Base-by-base conservation (phyloP, 2,329 filamentous ascomycete genomes). In the Neospermospora avenae region DNA sequence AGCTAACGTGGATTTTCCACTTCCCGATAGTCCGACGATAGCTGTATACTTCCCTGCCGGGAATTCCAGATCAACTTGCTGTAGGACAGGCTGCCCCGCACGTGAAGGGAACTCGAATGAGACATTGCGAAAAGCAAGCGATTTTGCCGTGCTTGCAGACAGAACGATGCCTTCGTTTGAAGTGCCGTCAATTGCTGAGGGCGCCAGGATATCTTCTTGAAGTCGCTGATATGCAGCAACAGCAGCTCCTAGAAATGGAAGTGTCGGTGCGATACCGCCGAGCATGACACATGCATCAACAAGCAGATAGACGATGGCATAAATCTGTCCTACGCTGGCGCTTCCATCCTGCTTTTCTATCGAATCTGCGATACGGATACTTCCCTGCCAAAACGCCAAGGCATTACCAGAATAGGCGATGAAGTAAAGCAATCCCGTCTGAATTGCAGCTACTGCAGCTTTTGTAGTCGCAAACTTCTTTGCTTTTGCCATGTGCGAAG, bases 351-450 rank as follows among this genome's bases (percentile, higher is more conserved):
- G 35, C 25, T 51, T 46, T 20, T 46, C 48, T 10, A 63, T 64
- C 3, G 66, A 55, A 3, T 74, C 69, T 10, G 81, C 80, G 45
- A 85, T 79, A 14, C 73, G 75, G 31, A 72, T 75, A 62, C 78
- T 81, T 56, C 82, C 83, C 68, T 83, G 78, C 80, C 81, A 85
- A 66, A 84, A 85, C 1, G 82, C 82, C 5, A 85, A 71, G 10
- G 78, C 81, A 68, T 84, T 84, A 2, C 80, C 81, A 2, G 79
- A 77, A 18, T 58, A 58, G 31, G 56, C 56, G 24, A 58, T 45
- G n/a, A 58, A 58, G 48, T 52, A 58, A 11, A 84, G 69, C 13
- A 80, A 69, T 22, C 81, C 81, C 18, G 78, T 74, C 66, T 82
- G 80, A 0, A 80, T 73, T 8, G 78, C 81, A 48, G 77, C 74